Evolutionary conservation across 1,139 yeast species (phyloP), one percentile per base, ranked within the genome.

Genomic region (Nadsonia starkeyi-henricii): DNA sequence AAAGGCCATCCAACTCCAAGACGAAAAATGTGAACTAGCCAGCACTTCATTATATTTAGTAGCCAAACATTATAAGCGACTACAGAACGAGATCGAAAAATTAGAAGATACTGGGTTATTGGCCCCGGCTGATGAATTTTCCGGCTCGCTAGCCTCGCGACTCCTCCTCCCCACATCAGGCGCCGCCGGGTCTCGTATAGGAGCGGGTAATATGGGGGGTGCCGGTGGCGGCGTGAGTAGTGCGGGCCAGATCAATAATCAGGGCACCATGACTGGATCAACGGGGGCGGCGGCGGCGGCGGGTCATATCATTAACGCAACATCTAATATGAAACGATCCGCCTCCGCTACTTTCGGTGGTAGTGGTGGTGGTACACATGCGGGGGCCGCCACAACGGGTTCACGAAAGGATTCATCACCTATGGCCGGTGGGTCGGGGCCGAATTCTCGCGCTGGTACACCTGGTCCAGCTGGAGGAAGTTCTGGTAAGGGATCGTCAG

Each of bases 1-100:
- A 43, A 66, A 70, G 47, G 79, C 84, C 12, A 71, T 74, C 53
- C 71, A 70, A 50, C 59, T 85, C 39, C 96, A 89, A 61, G 74
- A 77, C 54, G 94, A 85, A 53, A 91, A 91, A 67, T 77, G 83
- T 45, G 67, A 81, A 20, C 65, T 89, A 47, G 85, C 96, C 2
- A 85, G 86, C 58, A 86, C 95, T 1, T 91, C 94, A 1, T 69
- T 86, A 46, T 85, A 81, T 59, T 62, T 82, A 30, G 77, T 88
- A 17, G 71, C 91, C 1, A 82, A 84, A 60, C 95, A 91, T 61
- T 68, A 86, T 52, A 72, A 73, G 48, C 75, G 75, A 57, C 73
- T 91, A 45, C 91, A 86, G 58, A 75, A 78, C 21, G 95, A 85
- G 57, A 79, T 89, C 49, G 78, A 79, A 50, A 77, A 78, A 57